phyloP scores from a whole-genome alignment of 148 eudicot species.

The Rhododendron ovatum region DNA sequence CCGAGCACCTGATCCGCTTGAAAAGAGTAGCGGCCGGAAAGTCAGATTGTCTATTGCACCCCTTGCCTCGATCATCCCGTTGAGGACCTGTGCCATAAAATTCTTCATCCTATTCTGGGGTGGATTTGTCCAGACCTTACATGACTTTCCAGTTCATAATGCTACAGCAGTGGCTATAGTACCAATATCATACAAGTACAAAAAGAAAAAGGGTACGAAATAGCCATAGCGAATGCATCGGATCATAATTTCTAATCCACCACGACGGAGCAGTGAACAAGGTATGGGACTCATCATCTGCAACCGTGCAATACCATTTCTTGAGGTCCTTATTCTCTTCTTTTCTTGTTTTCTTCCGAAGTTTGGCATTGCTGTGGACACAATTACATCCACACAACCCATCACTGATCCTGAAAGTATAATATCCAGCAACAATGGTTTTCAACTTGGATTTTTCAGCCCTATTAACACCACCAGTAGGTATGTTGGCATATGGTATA shows the following conservation, averaged over 20 bases:
- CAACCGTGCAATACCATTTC: neutral
- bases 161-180: too few relatives aligned
- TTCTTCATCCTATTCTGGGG: neutral
- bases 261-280: neutral
- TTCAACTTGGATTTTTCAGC: constrained; percentile 40
- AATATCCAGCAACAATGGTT: constrained; percentile 27
- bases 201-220: too few relatives aligned
- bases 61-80: neutral
- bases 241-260: neutral
- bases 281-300: neutral
- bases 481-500: constrained; percentile 46
- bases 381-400: constrained; percentile 12
- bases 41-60: too few relatives aligned
- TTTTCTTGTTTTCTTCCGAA: neutral
- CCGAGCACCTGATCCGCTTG: neutral
- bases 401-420: constrained; percentile 29
- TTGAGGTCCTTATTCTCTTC: neutral
- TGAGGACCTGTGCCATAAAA: neutral
- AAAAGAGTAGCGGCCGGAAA: neutral
- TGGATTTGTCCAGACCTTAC: too few relatives aligned
- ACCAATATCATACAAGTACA: too few relatives aligned
- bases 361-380: constrained; percentile 14
- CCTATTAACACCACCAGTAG: constrained; percentile 29
- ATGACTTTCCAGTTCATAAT: too few relatives aligned
- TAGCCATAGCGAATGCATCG: too few relatives aligned